Percentiles rank a stretch among this genome's conserved stretches.
Evolutionary conservation across 805 yeast genomes (phyloP).

Genomic region (Brettanomyces naardenensis): DNA sequence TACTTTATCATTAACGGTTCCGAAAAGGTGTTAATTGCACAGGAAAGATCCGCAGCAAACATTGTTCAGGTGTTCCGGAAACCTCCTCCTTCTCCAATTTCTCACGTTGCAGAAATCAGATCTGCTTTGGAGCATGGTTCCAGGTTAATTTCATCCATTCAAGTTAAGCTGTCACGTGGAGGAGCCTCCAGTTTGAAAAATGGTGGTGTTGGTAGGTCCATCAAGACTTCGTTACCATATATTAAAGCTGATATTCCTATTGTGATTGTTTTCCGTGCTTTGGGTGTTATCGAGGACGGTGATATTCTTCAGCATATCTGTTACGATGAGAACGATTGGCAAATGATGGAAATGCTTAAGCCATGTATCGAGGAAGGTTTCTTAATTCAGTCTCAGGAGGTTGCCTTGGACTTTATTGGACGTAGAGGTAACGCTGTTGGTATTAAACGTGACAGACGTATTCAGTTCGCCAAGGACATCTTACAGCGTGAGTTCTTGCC

Average conservation of each 20-base stretch:
- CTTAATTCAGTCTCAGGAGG: constrained; percentile 95
- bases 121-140: constrained; percentile 97
- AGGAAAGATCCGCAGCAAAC: constrained; percentile 97
- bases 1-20: constrained; percentile 97
- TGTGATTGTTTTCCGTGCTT: constrained; percentile 93
- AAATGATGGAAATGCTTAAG: constrained; percentile 97
- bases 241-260: constrained; percentile 96
- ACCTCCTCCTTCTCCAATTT: constrained; percentile 93
- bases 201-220: constrained; percentile 66
- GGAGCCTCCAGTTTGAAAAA: constrained; percentile 39
- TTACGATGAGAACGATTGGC: constrained; percentile 98
- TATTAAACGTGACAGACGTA: constrained; percentile 94
- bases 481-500: constrained; percentile 94
- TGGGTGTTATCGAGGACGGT: constrained; percentile 98
- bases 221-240: constrained; percentile 93
- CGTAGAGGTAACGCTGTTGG: constrained; percentile 97
- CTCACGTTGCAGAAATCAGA: constrained; percentile 94
- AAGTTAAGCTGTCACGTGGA: constrained; percentile 66
- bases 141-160: constrained; percentile 86
- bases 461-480: constrained; percentile 95
- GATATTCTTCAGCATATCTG: constrained; percentile 97
- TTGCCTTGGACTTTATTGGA: constrained; percentile 95
- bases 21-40: constrained; percentile 96
- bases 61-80: constrained; percentile 97
- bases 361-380: constrained; percentile 99